These are phyloP conservation scores for Bauhinia variegata DNA, from an alignment of 306 rosid genomes.

Conservation along the genomic window DNA sequence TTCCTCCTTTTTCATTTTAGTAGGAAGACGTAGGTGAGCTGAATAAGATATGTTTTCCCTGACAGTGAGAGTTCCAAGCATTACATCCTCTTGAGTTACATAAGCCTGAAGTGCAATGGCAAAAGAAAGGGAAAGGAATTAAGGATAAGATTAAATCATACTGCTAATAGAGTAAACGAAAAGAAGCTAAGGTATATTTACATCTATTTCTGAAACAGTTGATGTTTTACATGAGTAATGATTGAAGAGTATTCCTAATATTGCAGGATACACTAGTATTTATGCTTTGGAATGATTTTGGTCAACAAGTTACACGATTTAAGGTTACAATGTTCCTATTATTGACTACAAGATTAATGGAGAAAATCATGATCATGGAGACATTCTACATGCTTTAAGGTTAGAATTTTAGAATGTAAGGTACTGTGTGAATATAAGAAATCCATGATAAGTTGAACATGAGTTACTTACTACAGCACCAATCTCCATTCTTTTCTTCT, in stretches of 20 bases:
- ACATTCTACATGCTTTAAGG: too few relatives aligned
- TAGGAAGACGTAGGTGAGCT: constrained; percentile 70
- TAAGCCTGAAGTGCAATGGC: constrained; percentile 61
- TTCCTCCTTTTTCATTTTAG: constrained; percentile 56
- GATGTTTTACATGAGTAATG: background rate
- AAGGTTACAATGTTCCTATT: too few relatives aligned
- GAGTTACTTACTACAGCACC: constrained; percentile 67
- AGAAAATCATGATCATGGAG: too few relatives aligned
- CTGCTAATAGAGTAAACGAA: background rate
- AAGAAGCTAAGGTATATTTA: background rate
- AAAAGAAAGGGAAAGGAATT: background rate
- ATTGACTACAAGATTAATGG: too few relatives aligned
- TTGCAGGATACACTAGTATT: background rate
- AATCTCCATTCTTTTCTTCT: constrained; percentile 62
- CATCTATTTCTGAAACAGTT: constrained; percentile 15
- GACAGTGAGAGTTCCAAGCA: constrained; percentile 76
- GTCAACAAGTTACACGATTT: too few relatives aligned
- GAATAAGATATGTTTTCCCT: constrained; percentile 77
- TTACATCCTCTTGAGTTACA: constrained; percentile 86
- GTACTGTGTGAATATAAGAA: background rate
- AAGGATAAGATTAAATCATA: background rate
- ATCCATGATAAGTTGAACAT: background rate
- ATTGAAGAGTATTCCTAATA: too few relatives aligned
- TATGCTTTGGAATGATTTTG: background rate
- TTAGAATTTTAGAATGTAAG: background rate